Base-by-base conservation (phyloP, 2,329 filamentous ascomycete species). In the Alternaria arbusti region DNA sequence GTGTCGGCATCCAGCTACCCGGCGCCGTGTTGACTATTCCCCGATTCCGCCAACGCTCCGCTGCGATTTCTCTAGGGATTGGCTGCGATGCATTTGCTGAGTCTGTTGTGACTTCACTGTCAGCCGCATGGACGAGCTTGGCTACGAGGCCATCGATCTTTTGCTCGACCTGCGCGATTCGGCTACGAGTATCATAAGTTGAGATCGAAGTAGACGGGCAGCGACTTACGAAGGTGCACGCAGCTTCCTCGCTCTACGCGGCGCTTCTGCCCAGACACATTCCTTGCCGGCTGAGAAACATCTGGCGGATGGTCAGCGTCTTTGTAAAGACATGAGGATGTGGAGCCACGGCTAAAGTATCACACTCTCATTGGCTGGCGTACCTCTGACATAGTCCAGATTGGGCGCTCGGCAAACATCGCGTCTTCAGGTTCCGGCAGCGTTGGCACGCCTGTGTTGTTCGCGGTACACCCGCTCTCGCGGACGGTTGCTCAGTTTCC, bases 141-240 rank as follows among this genome's bases (percentile, higher is more conserved):
- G 77, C 74, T 26, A 79, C 72, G 22, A 79, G 69, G 7, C 76
- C 74, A 66, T 79, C 76, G 22, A 79, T 74, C 56, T 78, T 79
- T 36, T 76, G 71, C 54, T 79, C 77, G 2, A 79, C 76, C 62
- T 79, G 76, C 13, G 74, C 70, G 10, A 79, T 79, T 22, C 77
- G 76, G 46, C 77, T 78, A 10, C 6, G 10, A 49, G 17, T 7
- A 9, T 17, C 10, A 20, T 30, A 28, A 65, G 23, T 64, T 36
- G 44, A 36, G 20, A 40, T 12, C 32, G 20, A 9, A 20, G 13
- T 23, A n/a, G 12, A n/a, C 11, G n/a, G 32, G 20, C 25, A n/a
- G 32, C 12, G 52, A 47, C 76, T 68, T 68, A 78, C 76, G 76
- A 79, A 32, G 76, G 76, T 13, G 75, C 76, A 22, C 76, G 72